Percentiles rank a stretch among this genome's conserved stretches.
These are phyloP conservation scores for Pulveroboletus sp. DNA, from an alignment of 768 basidiomycete genomes.

Conservation along the genomic window DNA sequence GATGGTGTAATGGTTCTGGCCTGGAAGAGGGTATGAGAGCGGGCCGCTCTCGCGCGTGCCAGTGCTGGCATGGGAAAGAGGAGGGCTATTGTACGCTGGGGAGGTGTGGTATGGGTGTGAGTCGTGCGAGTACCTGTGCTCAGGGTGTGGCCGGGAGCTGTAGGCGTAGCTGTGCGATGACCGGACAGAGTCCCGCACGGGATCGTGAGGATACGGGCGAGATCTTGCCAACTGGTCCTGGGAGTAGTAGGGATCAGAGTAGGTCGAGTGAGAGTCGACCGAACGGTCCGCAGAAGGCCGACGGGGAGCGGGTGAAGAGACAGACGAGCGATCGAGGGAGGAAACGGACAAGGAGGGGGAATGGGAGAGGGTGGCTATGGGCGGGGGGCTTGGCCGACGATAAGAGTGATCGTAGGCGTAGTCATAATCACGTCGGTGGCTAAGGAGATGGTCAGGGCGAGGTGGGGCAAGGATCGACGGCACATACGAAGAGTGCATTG, in stretches of 20 bases:
- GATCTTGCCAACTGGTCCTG: constrained; percentile 33
- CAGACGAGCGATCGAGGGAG: constrained; percentile 55
- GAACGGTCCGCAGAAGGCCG: constrained; percentile 35
- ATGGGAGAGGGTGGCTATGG: constrained; percentile 47
- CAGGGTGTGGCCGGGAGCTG: constrained; percentile 22
- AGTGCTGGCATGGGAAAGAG: constrained; percentile 21
- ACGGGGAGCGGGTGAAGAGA: constrained; percentile 54
- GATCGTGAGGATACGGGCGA: constrained; percentile 31
- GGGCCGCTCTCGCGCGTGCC: constrained; percentile 24
- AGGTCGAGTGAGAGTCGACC: constrained; percentile 25
- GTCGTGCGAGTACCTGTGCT: constrained; percentile 32
- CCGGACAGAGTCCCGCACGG: constrained; percentile 29
- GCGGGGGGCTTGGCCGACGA: constrained; percentile 43
- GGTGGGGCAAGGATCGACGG: constrained; percentile 17
- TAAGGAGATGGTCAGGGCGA: constrained; percentile 30
- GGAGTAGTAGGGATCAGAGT: constrained; percentile 37
- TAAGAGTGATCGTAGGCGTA: constrained; percentile 38
- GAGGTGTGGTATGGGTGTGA: constrained; percentile 30
- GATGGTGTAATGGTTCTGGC: constrained; percentile 36
- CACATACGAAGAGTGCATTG: constrained; percentile 33
- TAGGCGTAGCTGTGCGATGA: constrained; percentile 35
- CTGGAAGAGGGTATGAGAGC: constrained; percentile 35
- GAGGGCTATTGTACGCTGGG: constrained; percentile 23
- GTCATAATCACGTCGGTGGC: constrained; percentile 36
- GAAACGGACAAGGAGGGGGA: constrained; percentile 60